These are phyloP conservation scores for Phyllachora maydis DNA, from an alignment of 2,329 filamentous ascomycete genomes.

Conservation along the genomic window DNA sequence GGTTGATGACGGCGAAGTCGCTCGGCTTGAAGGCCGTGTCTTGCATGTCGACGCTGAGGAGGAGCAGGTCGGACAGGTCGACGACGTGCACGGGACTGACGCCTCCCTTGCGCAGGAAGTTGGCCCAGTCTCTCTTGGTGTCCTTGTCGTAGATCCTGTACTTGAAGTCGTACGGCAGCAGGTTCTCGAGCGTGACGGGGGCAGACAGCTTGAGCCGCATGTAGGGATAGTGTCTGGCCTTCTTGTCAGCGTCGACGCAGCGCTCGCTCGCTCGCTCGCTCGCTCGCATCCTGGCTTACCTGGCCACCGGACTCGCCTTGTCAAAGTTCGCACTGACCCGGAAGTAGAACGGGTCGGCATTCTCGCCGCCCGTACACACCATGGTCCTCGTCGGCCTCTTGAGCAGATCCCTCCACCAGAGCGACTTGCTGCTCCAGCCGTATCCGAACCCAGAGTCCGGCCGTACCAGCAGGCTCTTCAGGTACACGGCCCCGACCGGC, in stretches of 20 bases:
- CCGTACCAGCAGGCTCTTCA: slow-evolving; percentile 72
- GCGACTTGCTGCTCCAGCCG: slow-evolving; percentile 71
- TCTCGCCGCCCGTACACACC: slow-evolving; percentile 73
- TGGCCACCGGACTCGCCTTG: slow-evolving; percentile 61
- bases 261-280: too few species aligned
- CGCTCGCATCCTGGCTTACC: slow-evolving; percentile 24
- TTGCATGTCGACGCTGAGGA: slow-evolving; percentile 91
- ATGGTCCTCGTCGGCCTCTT: slow-evolving; percentile 71
- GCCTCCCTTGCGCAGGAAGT: slow-evolving; percentile 89
- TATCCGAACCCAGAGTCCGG: slow-evolving; percentile 96
- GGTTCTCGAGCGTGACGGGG: slow-evolving; percentile 82
- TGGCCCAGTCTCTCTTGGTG: slow-evolving; percentile 96
- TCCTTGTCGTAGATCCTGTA: slow-evolving; percentile 98
- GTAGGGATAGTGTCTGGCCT: slow-evolving; percentile 58
- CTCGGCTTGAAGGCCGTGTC: slow-evolving; percentile 88
- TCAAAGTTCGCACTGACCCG: slow-evolving; percentile 80
- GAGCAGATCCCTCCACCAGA: slow-evolving; percentile 87
- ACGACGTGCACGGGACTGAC: slow-evolving; percentile 95
- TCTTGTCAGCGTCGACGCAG: slow-evolving; percentile 12
- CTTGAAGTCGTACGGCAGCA: slow-evolving; percentile 95
- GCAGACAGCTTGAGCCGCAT: slow-evolving; percentile 87
- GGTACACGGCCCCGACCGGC: slow-evolving; percentile 76
- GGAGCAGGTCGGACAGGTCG: slow-evolving; percentile 77
- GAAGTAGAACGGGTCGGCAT: slow-evolving; percentile 86
- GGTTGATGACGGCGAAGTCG: slow-evolving; percentile 94